Evolutionary conservation across 1,139 yeast species (phyloP).

Genomic region (Debaryomyces subglobosus): DNA sequence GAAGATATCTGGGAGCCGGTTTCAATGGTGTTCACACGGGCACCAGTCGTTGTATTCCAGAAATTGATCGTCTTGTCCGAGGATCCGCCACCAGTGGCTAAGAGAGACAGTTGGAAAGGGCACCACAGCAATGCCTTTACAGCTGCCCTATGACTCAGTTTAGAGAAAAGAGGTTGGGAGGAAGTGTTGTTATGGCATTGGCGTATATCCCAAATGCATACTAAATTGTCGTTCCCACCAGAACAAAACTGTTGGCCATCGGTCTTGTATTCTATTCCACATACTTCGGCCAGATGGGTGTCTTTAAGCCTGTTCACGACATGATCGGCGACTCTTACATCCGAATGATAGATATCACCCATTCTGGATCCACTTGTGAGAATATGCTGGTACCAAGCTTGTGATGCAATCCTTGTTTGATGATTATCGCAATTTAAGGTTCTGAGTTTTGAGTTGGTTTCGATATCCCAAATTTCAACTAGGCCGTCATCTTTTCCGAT

Average conservation of each 20-base stretch:
- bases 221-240: slow-evolving; percentile 94
- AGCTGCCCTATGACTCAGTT: slow-evolving; percentile 87
- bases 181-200: slow-evolving; percentile 33
- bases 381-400: slow-evolving; percentile 83
- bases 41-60: slow-evolving; percentile 94
- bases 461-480: slow-evolving; percentile 94
- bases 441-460: slow-evolving; percentile 70
- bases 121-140: slow-evolving; percentile 97
- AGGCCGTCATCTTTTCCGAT: slow-evolving; percentile 86
- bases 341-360: slow-evolving; percentile 87
- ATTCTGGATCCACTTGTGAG: slow-evolving; percentile 82
- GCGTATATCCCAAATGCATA: slow-evolving; percentile 93
- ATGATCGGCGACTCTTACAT: slow-evolving; percentile 87
- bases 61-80: slow-evolving; percentile 88
- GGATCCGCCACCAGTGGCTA: slow-evolving; percentile 97
- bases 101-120: slow-evolving; percentile 77
- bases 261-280: slow-evolving; percentile 84
- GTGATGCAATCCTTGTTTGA: slow-evolving; percentile 73
- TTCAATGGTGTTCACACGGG: slow-evolving; percentile 81
- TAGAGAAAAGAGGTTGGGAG: slow-evolving; percentile 68
- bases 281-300: slow-evolving; percentile 82
- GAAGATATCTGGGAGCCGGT: slow-evolving; percentile 95
- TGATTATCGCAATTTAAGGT: slow-evolving; percentile 73
- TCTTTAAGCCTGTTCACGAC: slow-evolving; percentile 56
- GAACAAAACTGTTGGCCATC: slow-evolving; percentile 89